phyloP scores from a whole-genome alignment of 2,329 filamentous ascomycete genomes.

The Hypoxylon sp. region DNA sequence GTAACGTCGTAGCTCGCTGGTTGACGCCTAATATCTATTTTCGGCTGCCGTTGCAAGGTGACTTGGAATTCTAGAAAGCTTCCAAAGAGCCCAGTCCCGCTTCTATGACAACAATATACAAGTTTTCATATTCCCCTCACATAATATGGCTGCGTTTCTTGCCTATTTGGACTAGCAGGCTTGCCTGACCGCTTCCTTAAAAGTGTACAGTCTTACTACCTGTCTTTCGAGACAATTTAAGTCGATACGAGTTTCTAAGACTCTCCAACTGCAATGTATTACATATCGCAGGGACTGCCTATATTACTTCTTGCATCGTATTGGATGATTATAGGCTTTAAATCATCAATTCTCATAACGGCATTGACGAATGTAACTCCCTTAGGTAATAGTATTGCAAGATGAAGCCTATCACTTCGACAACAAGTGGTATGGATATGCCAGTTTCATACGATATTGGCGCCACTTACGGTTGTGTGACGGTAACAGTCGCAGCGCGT shows the following conservation, averaged over 20 bases:
- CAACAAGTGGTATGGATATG: neutral
- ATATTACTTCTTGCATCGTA: conserved; percentile 7
- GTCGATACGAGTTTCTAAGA: conserved; percentile 26
- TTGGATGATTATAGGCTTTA: conserved; percentile 13
- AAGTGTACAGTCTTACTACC: neutral
- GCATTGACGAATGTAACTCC: conserved; percentile 4
- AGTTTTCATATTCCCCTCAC: conserved; percentile 9
- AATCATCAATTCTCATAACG: conserved; percentile 4
- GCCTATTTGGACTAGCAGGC: neutral
- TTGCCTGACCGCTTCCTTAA: neutral
- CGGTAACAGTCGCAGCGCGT: neutral
- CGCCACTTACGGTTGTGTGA: conserved; percentile 9
- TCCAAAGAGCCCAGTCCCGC: conserved; percentile 9
- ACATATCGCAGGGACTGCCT: conserved; percentile 2
- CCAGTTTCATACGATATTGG: conserved; percentile 1
- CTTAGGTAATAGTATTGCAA: conserved; percentile 12
- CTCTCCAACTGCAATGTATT: neutral
- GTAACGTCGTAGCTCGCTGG: conserved; percentile 35
- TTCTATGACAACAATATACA: conserved; percentile 4
- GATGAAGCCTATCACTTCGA: conserved; percentile 8
- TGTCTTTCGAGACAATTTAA: conserved; percentile 1
- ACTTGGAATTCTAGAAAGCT: conserved; percentile 26
- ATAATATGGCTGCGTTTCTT: neutral
- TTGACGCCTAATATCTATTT: conserved; percentile 36
- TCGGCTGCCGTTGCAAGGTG: neutral